phyloP scores from a whole-genome alignment of 2,329 filamentous ascomycete genomes.

The Aspergillus sp. region DNA sequence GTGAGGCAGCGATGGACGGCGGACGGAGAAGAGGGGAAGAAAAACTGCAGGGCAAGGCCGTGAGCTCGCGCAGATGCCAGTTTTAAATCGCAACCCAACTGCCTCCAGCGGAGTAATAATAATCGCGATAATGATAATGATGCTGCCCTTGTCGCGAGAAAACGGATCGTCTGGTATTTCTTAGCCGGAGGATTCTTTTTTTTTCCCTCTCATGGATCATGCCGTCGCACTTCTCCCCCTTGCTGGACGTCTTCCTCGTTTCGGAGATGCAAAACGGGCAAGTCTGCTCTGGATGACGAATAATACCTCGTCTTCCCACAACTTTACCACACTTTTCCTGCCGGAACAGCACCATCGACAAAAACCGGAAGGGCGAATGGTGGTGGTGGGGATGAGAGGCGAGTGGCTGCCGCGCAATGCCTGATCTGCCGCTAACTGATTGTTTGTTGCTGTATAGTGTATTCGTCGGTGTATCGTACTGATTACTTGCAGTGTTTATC shows the following conservation, averaged over 20 bases:
- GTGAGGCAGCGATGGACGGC: conserved; percentile 1
- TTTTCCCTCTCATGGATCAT: not conserved
- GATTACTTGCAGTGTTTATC: not conserved
- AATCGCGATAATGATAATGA: not conserved
- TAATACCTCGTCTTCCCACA: not conserved
- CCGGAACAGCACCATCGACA: conserved; percentile 3
- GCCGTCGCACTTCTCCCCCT: not conserved
- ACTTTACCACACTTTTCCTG: not conserved
- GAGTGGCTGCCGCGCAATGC: conserved; percentile 18
- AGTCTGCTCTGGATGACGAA: conserved; percentile 5
- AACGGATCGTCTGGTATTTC: conserved; percentile 5
- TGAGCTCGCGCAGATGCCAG: conserved; percentile 15
- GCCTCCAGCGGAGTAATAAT: not conserved
- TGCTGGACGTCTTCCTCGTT: not conserved
- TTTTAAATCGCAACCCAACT: conserved; percentile 17
- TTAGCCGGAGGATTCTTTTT: conserved; percentile 5
- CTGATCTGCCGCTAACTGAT: conserved; percentile 20
- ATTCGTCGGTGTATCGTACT: not conserved
- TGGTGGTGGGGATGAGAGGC: conserved; percentile 13
- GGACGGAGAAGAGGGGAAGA: conserved; percentile 1
- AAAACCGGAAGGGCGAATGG: conserved; percentile 8
- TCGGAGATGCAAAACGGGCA: not conserved
- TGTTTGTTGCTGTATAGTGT: not conserved
- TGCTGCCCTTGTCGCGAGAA: conserved; percentile 6
- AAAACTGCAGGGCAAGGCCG: conserved; percentile 7